A percentile compares a stretch with the other conserved stretches of the same genome.
These are phyloP conservation scores for Mycena venus DNA, from an alignment of 768 basidiomycete genomes.

Conservation along the genomic window DNA sequence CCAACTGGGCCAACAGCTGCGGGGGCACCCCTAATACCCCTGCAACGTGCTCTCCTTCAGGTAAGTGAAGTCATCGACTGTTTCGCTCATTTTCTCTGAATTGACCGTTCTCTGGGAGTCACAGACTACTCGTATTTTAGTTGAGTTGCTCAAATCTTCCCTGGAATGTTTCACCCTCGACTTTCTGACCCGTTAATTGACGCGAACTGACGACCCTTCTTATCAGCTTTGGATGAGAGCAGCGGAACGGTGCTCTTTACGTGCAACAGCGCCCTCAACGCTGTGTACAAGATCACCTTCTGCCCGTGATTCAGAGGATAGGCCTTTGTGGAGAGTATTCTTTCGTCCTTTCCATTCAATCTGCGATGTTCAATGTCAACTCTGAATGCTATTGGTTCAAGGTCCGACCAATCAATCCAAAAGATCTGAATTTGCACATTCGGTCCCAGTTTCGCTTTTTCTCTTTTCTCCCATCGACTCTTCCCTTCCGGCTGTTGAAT, in stretches of 20 bases:
- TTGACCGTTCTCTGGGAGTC: too few relatives aligned
- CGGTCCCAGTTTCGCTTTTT: too few relatives aligned
- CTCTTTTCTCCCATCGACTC: too few relatives aligned
- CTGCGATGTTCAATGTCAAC: slow-evolving; percentile 7
- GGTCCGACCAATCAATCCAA: not conserved
- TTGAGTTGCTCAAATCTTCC: too few relatives aligned
- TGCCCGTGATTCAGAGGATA: slow-evolving; percentile 3
- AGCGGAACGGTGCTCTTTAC: slow-evolving; percentile 61
- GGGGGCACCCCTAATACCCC: slow-evolving; percentile 45
- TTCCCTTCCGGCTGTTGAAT: too few relatives aligned
- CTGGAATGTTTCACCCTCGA: too few relatives aligned
- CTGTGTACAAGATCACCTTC: slow-evolving; percentile 51
- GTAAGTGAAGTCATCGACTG: slow-evolving; percentile 63
- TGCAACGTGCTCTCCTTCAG: slow-evolving; percentile 62
- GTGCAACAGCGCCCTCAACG: slow-evolving; percentile 43
- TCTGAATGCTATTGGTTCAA: not conserved
- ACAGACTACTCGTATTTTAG: too few relatives aligned
- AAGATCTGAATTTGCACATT: not conserved
- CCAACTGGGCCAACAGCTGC: slow-evolving; percentile 41
- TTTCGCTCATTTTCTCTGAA: too few relatives aligned
- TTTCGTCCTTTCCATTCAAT: not conserved
- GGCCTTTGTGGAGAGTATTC: not conserved
- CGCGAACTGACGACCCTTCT: too few relatives aligned
- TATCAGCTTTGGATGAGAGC: too few relatives aligned
- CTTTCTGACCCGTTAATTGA: too few relatives aligned